These are phyloP conservation scores for Aquilaria yunnanensis DNA, from an alignment of 345 rosid genomes.

Conservation along the genomic window DNA sequence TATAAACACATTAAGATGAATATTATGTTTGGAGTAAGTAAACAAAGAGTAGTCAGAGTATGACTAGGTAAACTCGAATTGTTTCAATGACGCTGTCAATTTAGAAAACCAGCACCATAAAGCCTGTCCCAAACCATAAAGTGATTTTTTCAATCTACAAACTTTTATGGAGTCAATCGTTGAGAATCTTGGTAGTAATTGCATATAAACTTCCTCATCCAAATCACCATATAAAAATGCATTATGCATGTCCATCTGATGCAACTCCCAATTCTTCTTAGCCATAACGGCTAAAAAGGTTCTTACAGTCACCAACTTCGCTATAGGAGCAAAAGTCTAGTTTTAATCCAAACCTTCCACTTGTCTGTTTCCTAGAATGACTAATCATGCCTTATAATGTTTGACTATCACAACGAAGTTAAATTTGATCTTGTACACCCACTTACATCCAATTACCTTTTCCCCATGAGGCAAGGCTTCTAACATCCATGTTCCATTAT, in stretches of 20 bases:
- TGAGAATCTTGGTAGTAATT: not conserved
- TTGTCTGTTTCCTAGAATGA: not conserved
- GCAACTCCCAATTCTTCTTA: not conserved
- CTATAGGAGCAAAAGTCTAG: not conserved
- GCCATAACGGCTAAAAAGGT: not conserved
- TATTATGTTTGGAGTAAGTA: not conserved
- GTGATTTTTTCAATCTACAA: not conserved
- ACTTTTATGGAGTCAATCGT: not conserved
- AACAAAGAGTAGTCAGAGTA: not conserved
- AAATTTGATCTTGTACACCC: not conserved
- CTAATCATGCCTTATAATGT: not conserved
- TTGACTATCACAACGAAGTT: not conserved
- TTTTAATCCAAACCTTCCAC: slow-evolving; percentile 5
- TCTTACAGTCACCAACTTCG: not conserved
- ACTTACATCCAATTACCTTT: not conserved
- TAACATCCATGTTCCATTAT: not conserved
- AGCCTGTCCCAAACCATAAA: slow-evolving; percentile 9
- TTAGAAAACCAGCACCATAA: slow-evolving; percentile 7
- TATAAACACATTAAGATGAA: not conserved
- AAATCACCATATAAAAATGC: not conserved
- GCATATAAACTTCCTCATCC: not conserved
- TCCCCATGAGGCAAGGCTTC: not conserved
- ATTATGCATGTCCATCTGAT: slow-evolving; percentile 1
- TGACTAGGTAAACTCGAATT: not conserved
- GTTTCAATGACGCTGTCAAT: not conserved